Base-by-base conservation (phyloP, 2,329 filamentous ascomycete species). In the Teratosphaeria nubilosa region DNA sequence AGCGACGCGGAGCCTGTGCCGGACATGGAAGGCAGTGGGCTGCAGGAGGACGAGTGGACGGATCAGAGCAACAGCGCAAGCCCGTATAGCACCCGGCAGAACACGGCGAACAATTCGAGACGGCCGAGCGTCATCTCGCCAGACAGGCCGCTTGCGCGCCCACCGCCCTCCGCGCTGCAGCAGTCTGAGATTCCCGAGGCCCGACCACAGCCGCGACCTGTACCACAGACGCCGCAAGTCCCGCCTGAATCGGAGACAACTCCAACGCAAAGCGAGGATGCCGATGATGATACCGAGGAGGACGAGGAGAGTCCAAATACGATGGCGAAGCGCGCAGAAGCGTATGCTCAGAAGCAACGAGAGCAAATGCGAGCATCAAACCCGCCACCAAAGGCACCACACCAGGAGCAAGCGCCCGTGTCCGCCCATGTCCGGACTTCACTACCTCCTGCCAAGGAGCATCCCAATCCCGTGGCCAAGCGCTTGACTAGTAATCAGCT, bases 41-140 rank as follows among this genome's bases (percentile, higher is more conserved):
- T 66, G 60, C 66, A 70, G 27, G 70, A 72, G 52, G 70, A 71
- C 53, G 70, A 71, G 31, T 72, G 70, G 70, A 72, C 69, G 9
- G 70, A 72, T 53, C 67, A 72, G 56, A 72, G 70, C 52, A 65
- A 66, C 9, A 71, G 69, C 54, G 69, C 68, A 22, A 71, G 69
- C 59, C 70, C 70, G 13, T 68, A 67, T 59, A 71, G 70, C 60
- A 72, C 70, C 34, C 62, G 70, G 54, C 66, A 69, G 60, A 71
- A 72, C 55, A 72, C 70, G 27, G 69, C 69, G 20, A 70, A 71
- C 56, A 72, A 72, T 53, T 70, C 68, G n/a, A 57, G 69, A 41
- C 66, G 68, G 56, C 58, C 66, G 10, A 71, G 69, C 52, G 56
- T 67, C 30, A 56, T 58, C 25, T 48, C 60, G 51, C 34, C 58